Percentiles rank a stretch among this genome's conserved stretches.
Evolutionary conservation across 2,329 filamentous ascomycete species (phyloP).

Genomic region (Ophiostoma montium): DNA sequence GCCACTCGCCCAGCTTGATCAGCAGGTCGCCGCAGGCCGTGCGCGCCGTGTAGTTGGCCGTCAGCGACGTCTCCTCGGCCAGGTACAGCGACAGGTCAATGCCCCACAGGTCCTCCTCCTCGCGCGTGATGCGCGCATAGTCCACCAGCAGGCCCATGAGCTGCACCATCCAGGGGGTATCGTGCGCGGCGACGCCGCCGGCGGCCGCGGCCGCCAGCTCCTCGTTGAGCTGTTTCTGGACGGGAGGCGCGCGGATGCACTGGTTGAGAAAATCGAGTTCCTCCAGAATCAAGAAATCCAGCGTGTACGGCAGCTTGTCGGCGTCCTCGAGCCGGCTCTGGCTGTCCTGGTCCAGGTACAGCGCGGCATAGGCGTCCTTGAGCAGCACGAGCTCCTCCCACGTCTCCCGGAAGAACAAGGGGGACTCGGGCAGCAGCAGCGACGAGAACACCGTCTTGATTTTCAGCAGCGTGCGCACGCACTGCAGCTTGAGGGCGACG

Average conservation of each 20-base stretch:
- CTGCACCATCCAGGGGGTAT: constrained; percentile 70
- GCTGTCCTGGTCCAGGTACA: constrained; percentile 75
- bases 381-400: constrained; percentile 77
- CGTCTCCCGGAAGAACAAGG: constrained; percentile 67
- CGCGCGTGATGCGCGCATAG: constrained; percentile 79
- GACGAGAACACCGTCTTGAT: constrained; percentile 73
- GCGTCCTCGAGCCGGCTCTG: constrained; percentile 83
- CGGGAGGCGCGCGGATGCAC: constrained; percentile 73
- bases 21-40: constrained; percentile 85
- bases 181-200: constrained; percentile 35
- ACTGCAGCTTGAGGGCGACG: constrained; percentile 79
- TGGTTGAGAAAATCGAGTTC: constrained; percentile 92
- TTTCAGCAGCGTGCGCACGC: constrained; percentile 87
- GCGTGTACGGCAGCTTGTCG: constrained; percentile 82
- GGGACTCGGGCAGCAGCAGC: constrained; percentile 69
- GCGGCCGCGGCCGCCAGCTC: constrained; percentile 44
- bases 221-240: constrained; percentile 75
- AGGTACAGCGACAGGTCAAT: constrained; percentile 93
- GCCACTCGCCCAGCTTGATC: constrained; percentile 87
- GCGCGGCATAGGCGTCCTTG: constrained; percentile 57
- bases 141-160: constrained; percentile 73
- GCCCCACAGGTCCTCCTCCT: constrained; percentile 93
- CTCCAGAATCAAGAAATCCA: constrained; percentile 87
- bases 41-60: constrained; percentile 88
- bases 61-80: constrained; percentile 87